phyloP scores from a whole-genome alignment of 2,329 filamentous ascomycete genomes.

The Didymella pinodella region DNA sequence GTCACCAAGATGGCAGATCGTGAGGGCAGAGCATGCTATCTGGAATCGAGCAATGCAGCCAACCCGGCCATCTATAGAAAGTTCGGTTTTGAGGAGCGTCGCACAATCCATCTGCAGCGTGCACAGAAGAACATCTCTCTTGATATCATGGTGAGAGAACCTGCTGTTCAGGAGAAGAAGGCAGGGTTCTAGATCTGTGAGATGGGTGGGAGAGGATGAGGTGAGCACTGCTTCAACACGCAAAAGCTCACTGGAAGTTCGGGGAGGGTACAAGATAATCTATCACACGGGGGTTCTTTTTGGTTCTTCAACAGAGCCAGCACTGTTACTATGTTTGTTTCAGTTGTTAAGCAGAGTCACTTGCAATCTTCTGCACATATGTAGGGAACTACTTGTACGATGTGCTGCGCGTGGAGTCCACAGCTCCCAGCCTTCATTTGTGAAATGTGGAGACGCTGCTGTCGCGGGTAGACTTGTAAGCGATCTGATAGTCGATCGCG shows the following conservation, averaged over 20 bases:
- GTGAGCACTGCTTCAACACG: constrained; percentile 39
- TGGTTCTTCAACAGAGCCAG: constrained; percentile 35
- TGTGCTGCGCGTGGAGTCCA: background rate
- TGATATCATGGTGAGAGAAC: constrained; percentile 85
- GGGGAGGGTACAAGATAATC: background rate
- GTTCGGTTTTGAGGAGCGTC: constrained; percentile 74
- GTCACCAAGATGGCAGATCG: constrained; percentile 72
- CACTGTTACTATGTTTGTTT: background rate
- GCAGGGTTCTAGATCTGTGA: constrained; percentile 17
- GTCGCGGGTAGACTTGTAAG: background rate
- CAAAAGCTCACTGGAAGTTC: constrained; percentile 8
- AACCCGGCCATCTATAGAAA: constrained; percentile 78
- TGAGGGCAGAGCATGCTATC: constrained; percentile 73
- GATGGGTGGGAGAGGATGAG: background rate
- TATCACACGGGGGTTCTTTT: background rate
- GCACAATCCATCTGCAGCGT: constrained; percentile 69
- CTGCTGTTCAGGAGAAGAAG: constrained; percentile 47
- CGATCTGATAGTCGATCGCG: constrained; percentile 5
- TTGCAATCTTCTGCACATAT: background rate
- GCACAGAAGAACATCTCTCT: constrained; percentile 67
- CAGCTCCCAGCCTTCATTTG: background rate
- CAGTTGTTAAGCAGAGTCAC: background rate
- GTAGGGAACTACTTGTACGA: background rate
- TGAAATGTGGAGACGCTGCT: constrained; percentile 9
- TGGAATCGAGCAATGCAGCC: constrained; percentile 75